Evolutionary conservation across 495 filamentous ascomycete genomes (phyloP), one percentile per base, ranked within the genome.

Genomic region (Amniculicola lignicola): DNA sequence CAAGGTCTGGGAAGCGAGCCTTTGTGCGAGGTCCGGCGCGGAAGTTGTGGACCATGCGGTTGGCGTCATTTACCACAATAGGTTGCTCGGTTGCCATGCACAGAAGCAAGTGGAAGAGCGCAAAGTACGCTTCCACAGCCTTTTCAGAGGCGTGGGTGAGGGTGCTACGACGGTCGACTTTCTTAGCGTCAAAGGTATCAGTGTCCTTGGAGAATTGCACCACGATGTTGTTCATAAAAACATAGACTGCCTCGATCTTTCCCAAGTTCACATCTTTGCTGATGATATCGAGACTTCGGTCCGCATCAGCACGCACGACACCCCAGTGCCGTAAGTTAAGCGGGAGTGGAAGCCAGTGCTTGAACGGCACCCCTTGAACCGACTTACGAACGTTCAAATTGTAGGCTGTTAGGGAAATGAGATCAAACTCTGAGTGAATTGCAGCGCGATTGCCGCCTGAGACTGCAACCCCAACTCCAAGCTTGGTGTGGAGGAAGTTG

Each of bases 201-300:
- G 53, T 53, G 46, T 68, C 66, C 11, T 68, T 33, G 61, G 72
- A 77, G 27, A 78, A 72, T n/a, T 73, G 69, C 31, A 78, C 75
- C 4, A 79, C 72, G 15, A 79, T 67, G 40, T 77, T 70, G 49
- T 73, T 79, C 75, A 80, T 77, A 63, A 79, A 79, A 25, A 75
- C 72, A 14, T 67, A 36, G 18, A 69, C 61, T 22, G 38, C 39
- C 15, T 45, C 15, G 3, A 18, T n/a, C 37, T 38, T 53, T 36
- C 19, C 54, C 18, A 65, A 3, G 10, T 16, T 35, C 11, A 62
- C 18, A 22, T 44, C 19, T 64, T 58, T 2, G 49, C 49, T 1
- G 6, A 77, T 57, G 1, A 10, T 23, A 0, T 18, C 21, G 0
- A 77, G 56, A 5, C 59, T 42, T 2, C 6, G 16, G 11, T 51